Evolutionary conservation across 1,139 yeast species (phyloP).

Genomic region (Keqinozyma sinolaborantium): DNA sequence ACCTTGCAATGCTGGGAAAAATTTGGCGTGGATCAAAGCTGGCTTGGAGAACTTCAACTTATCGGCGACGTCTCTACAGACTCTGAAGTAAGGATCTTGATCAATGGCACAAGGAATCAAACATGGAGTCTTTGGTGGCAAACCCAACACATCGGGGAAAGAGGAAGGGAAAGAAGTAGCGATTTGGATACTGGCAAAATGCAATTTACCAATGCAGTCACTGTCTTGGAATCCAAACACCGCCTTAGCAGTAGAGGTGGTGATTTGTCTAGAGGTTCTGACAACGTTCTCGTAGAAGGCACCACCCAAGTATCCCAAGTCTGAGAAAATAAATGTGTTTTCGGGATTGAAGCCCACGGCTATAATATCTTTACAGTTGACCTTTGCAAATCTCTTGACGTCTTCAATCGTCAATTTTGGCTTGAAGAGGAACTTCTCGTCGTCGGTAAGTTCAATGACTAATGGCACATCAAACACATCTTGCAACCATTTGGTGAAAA

Average conservation of each 20-base stretch:
- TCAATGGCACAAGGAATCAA: conserved; percentile 99
- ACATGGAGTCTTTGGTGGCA: conserved; percentile 86
- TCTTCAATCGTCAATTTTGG: conserved; percentile 85
- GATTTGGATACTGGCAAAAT: conserved; percentile 94
- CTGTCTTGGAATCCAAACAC: conserved; percentile 97
- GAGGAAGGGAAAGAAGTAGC: conserved; percentile 95
- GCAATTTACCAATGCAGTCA: conserved; percentile 91
- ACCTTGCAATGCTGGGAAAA: conserved; percentile 98
- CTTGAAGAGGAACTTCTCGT: conserved; percentile 94
- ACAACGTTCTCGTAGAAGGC: conserved; percentile 93
- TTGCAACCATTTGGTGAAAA: conserved; percentile 97
- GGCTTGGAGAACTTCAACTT: conserved; percentile 90
- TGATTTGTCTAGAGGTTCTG: conserved; percentile 90
- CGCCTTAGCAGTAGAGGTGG: conserved; percentile 92
- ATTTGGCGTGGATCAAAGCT: conserved; percentile 86
- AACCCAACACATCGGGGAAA: conserved; percentile 88
- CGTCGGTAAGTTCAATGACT: conserved; percentile 94
- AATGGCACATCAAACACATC: conserved; percentile 97
- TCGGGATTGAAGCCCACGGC: conserved; percentile 94
- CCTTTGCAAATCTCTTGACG: conserved; percentile 72
- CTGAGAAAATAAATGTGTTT: conserved; percentile 93
- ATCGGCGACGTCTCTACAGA: conserved; percentile 95
- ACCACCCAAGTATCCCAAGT: conserved; percentile 89
- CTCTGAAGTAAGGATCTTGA: conserved; percentile 98
- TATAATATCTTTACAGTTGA: conserved; percentile 90